Evolutionary conservation across 257 asterid species (phyloP).

Genomic region (Scutellaria baicalensis): DNA sequence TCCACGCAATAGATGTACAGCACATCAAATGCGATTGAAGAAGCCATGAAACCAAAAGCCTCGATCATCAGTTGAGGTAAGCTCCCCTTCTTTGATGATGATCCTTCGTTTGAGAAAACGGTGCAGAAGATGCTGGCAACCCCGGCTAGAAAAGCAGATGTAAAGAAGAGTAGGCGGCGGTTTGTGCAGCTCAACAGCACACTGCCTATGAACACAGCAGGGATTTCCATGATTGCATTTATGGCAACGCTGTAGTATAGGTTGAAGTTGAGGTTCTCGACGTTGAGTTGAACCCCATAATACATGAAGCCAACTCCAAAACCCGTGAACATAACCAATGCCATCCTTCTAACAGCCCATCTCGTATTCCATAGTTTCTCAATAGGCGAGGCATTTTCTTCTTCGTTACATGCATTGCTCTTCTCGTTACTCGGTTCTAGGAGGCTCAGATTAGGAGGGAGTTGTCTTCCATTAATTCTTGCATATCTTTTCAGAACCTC

Average conservation of each 20-base stretch:
- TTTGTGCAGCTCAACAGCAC: conserved; percentile 35
- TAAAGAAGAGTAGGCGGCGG: conserved; percentile 36
- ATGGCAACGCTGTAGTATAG: conserved; percentile 43
- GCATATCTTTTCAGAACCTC: conserved; percentile 43
- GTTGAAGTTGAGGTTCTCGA: conserved; percentile 49
- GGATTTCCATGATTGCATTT: conserved; percentile 58
- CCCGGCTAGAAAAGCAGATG: conserved; percentile 34
- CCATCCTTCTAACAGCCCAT: conserved; percentile 53
- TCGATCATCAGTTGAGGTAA: conserved; percentile 34
- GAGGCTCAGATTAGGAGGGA: conserved; percentile 33
- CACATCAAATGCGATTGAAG: conserved; percentile 44
- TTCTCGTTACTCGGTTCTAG: conserved; percentile 19
- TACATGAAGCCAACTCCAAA: conserved; percentile 51
- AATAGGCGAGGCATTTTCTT: conserved; percentile 7
- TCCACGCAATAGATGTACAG: conserved; percentile 45
- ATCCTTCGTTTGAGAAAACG: conserved; percentile 18
- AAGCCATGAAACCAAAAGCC: conserved; percentile 47
- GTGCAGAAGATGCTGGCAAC: conserved; percentile 32
- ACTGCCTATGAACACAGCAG: conserved; percentile 49
- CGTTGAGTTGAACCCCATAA: conserved; percentile 54
- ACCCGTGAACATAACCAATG: conserved; percentile 42
- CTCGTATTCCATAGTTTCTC: conserved; percentile 34
- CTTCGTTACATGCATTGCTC: not conserved
- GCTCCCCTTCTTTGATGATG: conserved; percentile 16
- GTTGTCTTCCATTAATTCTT: conserved; percentile 37